Conservation (phyloP, 441 rosid species). For the Populus hybrid region DNA sequence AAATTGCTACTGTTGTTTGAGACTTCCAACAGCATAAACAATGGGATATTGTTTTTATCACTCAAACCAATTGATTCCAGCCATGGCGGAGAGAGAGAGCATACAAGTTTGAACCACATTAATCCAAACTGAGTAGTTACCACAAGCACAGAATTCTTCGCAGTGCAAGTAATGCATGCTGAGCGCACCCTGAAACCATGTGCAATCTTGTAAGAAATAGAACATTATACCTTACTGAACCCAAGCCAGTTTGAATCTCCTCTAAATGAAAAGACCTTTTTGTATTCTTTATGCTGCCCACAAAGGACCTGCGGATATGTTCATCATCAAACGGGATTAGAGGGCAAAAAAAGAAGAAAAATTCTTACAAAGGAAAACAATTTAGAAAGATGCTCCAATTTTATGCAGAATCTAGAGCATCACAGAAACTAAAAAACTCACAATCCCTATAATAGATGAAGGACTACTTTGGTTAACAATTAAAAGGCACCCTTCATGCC, state of each 20-base stretch:
- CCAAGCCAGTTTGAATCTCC: conserved; percentile 82
- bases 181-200: background rate
- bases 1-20: background rate
- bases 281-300: conserved; percentile 42
- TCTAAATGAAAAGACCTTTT: conserved; percentile 49
- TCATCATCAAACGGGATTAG: background rate
- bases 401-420: background rate
- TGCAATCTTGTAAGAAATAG: background rate
- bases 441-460: background rate
- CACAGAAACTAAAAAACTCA: background rate
- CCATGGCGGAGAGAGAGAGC: background rate
- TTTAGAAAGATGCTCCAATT: background rate
- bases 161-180: background rate
- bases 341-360: background rate
- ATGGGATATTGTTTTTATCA: background rate
- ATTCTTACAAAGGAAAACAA: conserved; percentile 5
- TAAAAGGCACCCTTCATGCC: background rate
- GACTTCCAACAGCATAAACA: background rate
- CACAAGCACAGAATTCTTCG: background rate
- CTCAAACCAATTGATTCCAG: background rate
- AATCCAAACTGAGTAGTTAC: background rate
- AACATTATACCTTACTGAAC: conserved; percentile 46
- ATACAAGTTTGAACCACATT: background rate
- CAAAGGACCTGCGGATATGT: conserved; percentile 47
- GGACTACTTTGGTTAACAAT: background rate